phyloP scores from a whole-genome alignment of 257 asterid genomes.

The Jacaranda copaia region DNA sequence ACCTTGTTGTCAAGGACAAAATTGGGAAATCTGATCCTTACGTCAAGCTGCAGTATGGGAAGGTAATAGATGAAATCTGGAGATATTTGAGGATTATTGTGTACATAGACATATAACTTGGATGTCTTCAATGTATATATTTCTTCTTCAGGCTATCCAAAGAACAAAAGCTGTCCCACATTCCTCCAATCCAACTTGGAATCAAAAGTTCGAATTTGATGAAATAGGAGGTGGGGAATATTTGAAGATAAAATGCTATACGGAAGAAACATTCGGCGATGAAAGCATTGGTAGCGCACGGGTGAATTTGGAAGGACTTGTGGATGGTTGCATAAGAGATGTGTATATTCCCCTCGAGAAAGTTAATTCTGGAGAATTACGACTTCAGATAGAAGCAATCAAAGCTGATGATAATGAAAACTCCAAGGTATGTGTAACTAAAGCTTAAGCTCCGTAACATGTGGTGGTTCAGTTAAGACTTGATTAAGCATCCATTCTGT shows the following conservation, averaged over 20 bases:
- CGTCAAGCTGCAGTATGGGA: slow-evolving; percentile 86
- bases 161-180: slow-evolving; percentile 72
- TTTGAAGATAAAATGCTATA: slow-evolving; percentile 76
- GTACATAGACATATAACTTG: background rate
- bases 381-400: slow-evolving; percentile 82
- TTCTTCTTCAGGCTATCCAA: slow-evolving; percentile 57
- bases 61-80: slow-evolving; percentile 57
- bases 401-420: slow-evolving; percentile 59
- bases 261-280: slow-evolving; percentile 86
- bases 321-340: slow-evolving; percentile 80
- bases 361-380: slow-evolving; percentile 87
- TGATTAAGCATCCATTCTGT: background rate
- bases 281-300: slow-evolving; percentile 95
- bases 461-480: background rate
- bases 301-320: slow-evolving; percentile 94
- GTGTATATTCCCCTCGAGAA: slow-evolving; percentile 91
- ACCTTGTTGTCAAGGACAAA: slow-evolving; percentile 75
- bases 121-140: background rate
- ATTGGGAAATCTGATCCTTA: slow-evolving; percentile 81
- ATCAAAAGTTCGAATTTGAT: slow-evolving; percentile 91
- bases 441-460: background rate
- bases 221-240: slow-evolving; percentile 93
- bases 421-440: slow-evolving; percentile 56
- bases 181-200: slow-evolving; percentile 80
- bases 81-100: background rate